Percentiles rank a stretch among this genome's conserved stretches.
Conservation (phyloP, 2,329 filamentous ascomycete species). For the Ceratocystis cacaofunesta region DNA sequence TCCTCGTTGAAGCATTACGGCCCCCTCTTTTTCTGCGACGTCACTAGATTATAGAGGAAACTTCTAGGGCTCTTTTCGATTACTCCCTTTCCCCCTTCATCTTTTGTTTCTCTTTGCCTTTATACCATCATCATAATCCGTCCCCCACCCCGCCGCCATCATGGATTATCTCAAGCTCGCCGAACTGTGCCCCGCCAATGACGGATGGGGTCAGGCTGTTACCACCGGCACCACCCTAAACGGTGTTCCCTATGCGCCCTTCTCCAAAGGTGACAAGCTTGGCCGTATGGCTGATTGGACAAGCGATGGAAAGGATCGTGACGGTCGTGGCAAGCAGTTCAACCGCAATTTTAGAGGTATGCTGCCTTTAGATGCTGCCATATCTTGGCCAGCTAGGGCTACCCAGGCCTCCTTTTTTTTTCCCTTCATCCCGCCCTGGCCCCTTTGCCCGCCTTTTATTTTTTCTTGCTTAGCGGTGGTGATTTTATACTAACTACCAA, state of each 20-base stretch:
- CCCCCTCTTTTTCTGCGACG: constrained; percentile 10
- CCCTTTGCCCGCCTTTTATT: not conserved
- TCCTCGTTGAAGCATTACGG: constrained; percentile 1
- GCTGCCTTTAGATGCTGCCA: constrained; percentile 16
- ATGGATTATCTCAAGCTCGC: constrained; percentile 45
- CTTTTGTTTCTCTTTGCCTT: not conserved
- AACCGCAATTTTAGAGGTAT: constrained; percentile 85
- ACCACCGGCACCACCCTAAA: constrained; percentile 78
- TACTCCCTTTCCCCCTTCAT: not conserved
- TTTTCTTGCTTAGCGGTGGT: not conserved
- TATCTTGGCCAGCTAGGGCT: not conserved
- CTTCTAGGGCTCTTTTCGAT: not conserved
- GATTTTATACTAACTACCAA: constrained; percentile 18
- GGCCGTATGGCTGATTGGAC: constrained; percentile 99
- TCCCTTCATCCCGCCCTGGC: not conserved
- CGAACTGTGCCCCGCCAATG: constrained; percentile 55
- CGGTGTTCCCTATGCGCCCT: constrained; percentile 92
- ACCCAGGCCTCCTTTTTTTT: not conserved
- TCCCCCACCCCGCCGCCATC: not conserved
- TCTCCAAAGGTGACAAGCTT: constrained; percentile 96
- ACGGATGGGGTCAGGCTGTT: constrained; percentile 75
- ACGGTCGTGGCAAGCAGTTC: constrained; percentile 64
- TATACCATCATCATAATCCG: not conserved
- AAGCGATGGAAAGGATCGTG: constrained; percentile 71
- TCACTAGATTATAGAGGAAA: not conserved